These are phyloP conservation scores for Marasmius tenuissimus DNA, from an alignment of 1,284 basidiomycete genomes.

Conservation along the genomic window DNA sequence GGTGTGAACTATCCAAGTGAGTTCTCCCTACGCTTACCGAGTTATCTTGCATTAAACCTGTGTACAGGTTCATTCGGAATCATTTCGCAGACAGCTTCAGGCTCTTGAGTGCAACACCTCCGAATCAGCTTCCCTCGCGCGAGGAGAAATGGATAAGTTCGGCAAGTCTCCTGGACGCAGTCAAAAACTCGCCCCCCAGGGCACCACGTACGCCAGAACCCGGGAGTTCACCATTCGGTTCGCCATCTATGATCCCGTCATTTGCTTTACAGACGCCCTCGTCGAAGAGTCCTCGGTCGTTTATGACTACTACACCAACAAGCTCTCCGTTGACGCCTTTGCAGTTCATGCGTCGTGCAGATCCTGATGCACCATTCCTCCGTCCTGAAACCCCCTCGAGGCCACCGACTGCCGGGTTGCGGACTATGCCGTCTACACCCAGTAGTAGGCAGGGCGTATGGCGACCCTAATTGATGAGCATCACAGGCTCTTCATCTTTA, in stretches of 20 bases:
- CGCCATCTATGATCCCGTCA: slow-evolving; percentile 37
- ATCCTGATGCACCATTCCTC: slow-evolving; percentile 36
- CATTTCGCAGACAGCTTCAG: slow-evolving; percentile 83
- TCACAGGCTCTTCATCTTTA: neutral
- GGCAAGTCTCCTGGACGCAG: slow-evolving; percentile 60
- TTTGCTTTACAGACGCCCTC: slow-evolving; percentile 46
- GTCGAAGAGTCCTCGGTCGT: slow-evolving; percentile 46
- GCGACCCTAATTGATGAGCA: slow-evolving; percentile 34
- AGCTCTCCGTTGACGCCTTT: slow-evolving; percentile 49
- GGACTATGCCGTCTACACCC: slow-evolving; percentile 30
- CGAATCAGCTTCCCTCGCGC: slow-evolving; percentile 46
- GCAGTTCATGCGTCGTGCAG: slow-evolving; percentile 50
- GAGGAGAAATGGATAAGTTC: slow-evolving; percentile 84
- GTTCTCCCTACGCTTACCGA: slow-evolving; percentile 24
- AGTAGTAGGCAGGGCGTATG: slow-evolving; percentile 39
- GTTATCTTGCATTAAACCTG: slow-evolving; percentile 12
- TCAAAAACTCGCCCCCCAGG: slow-evolving; percentile 39
- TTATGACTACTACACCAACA: slow-evolving; percentile 43
- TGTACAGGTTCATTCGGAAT: slow-evolving; percentile 76
- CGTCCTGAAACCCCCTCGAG: slow-evolving; percentile 25
- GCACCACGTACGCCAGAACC: slow-evolving; percentile 73
- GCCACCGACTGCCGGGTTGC: slow-evolving; percentile 22
- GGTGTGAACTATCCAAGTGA: slow-evolving; percentile 87
- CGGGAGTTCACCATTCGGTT: slow-evolving; percentile 27
- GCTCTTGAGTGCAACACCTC: slow-evolving; percentile 55